A percentile compares a stretch with the other conserved stretches of the same genome.
Conservation (phyloP, 345 rosid species). For the Populus nigra region DNA sequence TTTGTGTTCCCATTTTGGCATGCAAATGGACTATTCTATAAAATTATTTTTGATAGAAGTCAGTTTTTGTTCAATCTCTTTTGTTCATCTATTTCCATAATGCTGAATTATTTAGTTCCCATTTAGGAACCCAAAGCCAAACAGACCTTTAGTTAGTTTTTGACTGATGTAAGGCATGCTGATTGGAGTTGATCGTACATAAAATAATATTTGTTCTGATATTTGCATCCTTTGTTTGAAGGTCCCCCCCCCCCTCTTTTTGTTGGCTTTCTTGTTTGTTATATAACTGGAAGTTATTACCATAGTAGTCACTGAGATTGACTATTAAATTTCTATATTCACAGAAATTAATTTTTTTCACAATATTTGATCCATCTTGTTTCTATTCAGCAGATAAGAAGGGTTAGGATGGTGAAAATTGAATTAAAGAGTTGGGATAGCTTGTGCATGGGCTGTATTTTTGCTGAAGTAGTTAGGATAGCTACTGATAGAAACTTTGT, state of each 20-base stretch:
- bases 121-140: too few relatives aligned
- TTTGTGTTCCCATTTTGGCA: conserved; percentile 1
- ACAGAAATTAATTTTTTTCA: too few relatives aligned
- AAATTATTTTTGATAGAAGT: too few relatives aligned
- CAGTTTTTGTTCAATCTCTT: not conserved
- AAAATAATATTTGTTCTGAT: not conserved
- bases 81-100: not conserved
- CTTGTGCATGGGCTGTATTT: not conserved
- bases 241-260: not conserved
- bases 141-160: not conserved
- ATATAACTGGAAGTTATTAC: not conserved
- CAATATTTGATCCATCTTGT: too few relatives aligned
- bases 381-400: too few relatives aligned
- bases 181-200: not conserved
- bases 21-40: too few relatives aligned
- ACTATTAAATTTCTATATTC: too few relatives aligned
- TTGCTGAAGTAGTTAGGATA: not conserved
- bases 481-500: not conserved
- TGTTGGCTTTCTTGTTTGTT: not conserved
- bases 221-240: not conserved
- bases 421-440: not conserved
- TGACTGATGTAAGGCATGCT: not conserved
- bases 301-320: too few relatives aligned
- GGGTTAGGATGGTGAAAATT: too few relatives aligned
- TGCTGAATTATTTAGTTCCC: not conserved